Conservation (phyloP, 2,329 filamentous ascomycete species). For the Trichoderma gracile region DNA sequence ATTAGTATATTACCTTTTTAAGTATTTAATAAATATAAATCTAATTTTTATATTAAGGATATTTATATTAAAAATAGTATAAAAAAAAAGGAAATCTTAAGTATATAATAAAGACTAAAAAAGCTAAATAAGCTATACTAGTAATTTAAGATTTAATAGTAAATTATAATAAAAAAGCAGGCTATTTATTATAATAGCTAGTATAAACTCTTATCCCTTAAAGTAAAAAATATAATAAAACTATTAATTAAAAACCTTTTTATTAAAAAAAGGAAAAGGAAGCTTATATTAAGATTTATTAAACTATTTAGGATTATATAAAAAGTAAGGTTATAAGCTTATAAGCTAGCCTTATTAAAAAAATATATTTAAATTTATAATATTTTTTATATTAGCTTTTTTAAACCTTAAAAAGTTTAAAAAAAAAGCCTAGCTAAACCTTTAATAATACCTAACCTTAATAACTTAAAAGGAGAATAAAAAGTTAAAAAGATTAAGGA, state of each 20-base stretch:
- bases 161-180: background rate
- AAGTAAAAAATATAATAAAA: background rate
- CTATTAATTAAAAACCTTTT: background rate
- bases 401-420: background rate
- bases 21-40: background rate
- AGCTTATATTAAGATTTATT: background rate
- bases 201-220: background rate
- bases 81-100: background rate
- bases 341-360: background rate
- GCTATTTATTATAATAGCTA: background rate
- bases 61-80: background rate
- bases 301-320: background rate
- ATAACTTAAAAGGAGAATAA: background rate
- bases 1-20: background rate
- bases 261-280: background rate
- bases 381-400: background rate
- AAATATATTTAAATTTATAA: background rate
- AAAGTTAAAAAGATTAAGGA: background rate
- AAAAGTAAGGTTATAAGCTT: background rate
- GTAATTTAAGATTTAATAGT: background rate
- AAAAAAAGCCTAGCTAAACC: too few species aligned
- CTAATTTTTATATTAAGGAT: background rate
- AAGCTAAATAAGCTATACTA: background rate
- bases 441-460: background rate
- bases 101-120: background rate